These are phyloP conservation scores for Daldinia childiae DNA, from an alignment of 495 filamentous ascomycete genomes.

Conservation along the genomic window DNA sequence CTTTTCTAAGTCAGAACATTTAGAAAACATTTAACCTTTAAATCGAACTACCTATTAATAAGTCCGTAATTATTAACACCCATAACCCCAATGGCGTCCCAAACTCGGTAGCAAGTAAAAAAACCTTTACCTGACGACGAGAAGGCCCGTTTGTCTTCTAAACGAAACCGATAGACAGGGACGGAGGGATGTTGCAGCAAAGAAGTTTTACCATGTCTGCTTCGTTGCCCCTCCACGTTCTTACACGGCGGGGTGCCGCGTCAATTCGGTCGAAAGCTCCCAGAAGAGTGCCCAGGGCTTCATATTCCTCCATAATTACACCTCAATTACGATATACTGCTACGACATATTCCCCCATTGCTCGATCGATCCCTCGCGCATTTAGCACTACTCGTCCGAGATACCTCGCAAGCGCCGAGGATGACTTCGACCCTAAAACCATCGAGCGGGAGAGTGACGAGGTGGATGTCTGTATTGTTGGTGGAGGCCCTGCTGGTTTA, in stretches of 20 bases:
- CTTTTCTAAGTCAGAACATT: not conserved
- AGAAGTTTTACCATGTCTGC: conserved; percentile 34
- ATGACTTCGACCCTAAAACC: conserved; percentile 74
- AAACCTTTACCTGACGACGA: not conserved
- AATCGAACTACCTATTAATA: conserved; percentile 6
- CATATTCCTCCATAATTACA: conserved; percentile 28
- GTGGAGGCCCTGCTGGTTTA: conserved; percentile 93
- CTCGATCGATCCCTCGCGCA: conserved; percentile 26
- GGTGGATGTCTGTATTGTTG: conserved; percentile 97
- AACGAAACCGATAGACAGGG: not conserved
- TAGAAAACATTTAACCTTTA: not conserved
- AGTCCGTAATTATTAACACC: not conserved
- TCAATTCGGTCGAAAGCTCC: conserved; percentile 23
- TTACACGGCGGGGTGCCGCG: conserved; percentile 35
- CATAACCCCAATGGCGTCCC: conserved; percentile 32
- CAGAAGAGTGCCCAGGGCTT: conserved; percentile 15
- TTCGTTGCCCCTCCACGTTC: conserved; percentile 30
- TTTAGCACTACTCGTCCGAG: conserved; percentile 42
- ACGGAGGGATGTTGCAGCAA: not conserved
- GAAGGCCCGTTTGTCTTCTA: not conserved
- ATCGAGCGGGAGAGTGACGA: conserved; percentile 88
- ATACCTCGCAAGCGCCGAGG: conserved; percentile 52
- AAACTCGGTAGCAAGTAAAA: conserved; percentile 22
- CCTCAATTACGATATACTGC: conserved; percentile 27
- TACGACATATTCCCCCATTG: conserved; percentile 6